Conservation (phyloP, 129 eudicot species). For the Helianthus annuus region HanXRQr2.0-SUNRISE NC_035449.2:181696889-181697388, state of each 20-base stretch:
- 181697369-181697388: constrained; percentile 47
- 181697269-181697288: constrained; percentile 40
- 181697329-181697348: constrained; percentile 51
- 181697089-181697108: constrained; percentile 29
- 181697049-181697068: constrained; percentile 48
- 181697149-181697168: constrained; percentile 72
- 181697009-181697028: constrained; percentile 25
- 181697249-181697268: constrained; percentile 47
- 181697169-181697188: constrained; percentile 47
- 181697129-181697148: constrained; percentile 48
- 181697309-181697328: constrained; percentile 56
- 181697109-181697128: constrained; percentile 39
- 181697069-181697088: constrained; percentile 56
- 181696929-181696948: too few species aligned
- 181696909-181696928: too few species aligned
- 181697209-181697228: constrained; percentile 57
- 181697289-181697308: constrained; percentile 60
- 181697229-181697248: constrained; percentile 57
- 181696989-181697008: constrained; percentile 57
- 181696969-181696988: constrained; percentile 72
- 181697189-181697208: constrained; percentile 57
- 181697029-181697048: constrained; percentile 37
- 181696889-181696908: too few species aligned
- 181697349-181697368: constrained; percentile 45
- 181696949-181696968: constrained; percentile 10